phyloP scores from a whole-genome alignment of 129 eudicot genomes.

The Artemisia annua region DNA sequence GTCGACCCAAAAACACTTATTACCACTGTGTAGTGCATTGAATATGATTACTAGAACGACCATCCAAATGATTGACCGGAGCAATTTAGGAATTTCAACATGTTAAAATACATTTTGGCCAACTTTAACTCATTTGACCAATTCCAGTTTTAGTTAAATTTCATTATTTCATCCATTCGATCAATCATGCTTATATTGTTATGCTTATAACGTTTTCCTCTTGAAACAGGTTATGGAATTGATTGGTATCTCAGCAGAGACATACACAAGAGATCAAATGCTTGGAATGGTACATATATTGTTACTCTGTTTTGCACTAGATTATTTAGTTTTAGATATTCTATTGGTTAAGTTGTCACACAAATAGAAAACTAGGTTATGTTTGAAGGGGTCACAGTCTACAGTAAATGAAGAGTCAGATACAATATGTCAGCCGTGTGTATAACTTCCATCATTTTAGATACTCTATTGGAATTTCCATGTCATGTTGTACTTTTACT shows the following conservation, averaged over 20 bases:
- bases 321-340: background rate
- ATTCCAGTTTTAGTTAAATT: background rate
- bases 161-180: background rate
- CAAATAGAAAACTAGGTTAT: too few relatives aligned
- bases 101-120: background rate
- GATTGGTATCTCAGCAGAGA: conserved; percentile 84
- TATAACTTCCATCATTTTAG: too few relatives aligned
- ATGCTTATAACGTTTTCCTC: too few relatives aligned
- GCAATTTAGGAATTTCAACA: background rate
- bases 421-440: too few relatives aligned
- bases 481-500: background rate
- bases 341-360: too few relatives aligned
- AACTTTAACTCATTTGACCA: background rate
- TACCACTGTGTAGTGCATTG: background rate
- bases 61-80: background rate
- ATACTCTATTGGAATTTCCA: background rate
- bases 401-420: too few relatives aligned
- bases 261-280: conserved; percentile 80
- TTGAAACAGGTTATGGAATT: conserved; percentile 64
- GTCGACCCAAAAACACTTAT: background rate
- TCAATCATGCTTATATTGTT: background rate
- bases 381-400: too few relatives aligned
- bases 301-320: conserved; percentile 1
- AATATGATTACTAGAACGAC: background rate
- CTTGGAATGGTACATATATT: conserved; percentile 64